Conservation (phyloP, 768 basidiomycete genomes). For the Pisolithus marmoratus region DNA sequence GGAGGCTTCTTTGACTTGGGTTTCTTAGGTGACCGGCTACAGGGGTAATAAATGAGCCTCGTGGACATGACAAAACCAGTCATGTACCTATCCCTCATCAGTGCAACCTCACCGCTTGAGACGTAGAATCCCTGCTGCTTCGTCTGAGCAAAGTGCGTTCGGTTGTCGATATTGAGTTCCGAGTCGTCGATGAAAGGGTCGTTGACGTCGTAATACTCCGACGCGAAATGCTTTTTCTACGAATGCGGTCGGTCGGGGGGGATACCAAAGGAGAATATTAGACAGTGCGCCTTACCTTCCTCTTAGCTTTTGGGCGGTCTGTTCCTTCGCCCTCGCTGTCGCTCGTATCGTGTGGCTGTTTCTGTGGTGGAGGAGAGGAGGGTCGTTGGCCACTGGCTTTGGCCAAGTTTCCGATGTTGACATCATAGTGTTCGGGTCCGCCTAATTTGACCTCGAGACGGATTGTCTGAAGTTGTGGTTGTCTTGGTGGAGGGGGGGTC, state of each 20-base stretch:
- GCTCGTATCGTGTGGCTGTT: constrained; percentile 40
- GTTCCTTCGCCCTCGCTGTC: constrained; percentile 51
- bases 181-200: constrained; percentile 99
- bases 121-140: constrained; percentile 94
- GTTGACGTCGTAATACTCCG: constrained; percentile 83
- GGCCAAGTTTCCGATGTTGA: constrained; percentile 54
- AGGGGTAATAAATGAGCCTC: constrained; percentile 15
- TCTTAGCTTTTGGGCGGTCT: constrained; percentile 29
- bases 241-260: neutral
- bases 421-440: constrained; percentile 70
- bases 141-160: constrained; percentile 86
- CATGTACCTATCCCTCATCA: constrained; percentile 68
- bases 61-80: neutral
- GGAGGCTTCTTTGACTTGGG: constrained; percentile 57
- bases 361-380: constrained; percentile 47
- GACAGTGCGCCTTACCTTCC: constrained; percentile 27
- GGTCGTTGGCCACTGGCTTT: constrained; percentile 62
- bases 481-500: constrained; percentile 44
- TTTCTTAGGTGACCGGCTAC: constrained; percentile 57
- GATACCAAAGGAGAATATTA: neutral
- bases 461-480: constrained; percentile 55
- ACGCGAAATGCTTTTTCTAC: constrained; percentile 45
- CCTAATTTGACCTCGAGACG: constrained; percentile 65
- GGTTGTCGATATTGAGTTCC: constrained; percentile 84
- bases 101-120: constrained; percentile 78